Evolutionary conservation across 2,329 filamentous ascomycete species (phyloP).

Genomic region (Cyphellophora europaea): DNA sequence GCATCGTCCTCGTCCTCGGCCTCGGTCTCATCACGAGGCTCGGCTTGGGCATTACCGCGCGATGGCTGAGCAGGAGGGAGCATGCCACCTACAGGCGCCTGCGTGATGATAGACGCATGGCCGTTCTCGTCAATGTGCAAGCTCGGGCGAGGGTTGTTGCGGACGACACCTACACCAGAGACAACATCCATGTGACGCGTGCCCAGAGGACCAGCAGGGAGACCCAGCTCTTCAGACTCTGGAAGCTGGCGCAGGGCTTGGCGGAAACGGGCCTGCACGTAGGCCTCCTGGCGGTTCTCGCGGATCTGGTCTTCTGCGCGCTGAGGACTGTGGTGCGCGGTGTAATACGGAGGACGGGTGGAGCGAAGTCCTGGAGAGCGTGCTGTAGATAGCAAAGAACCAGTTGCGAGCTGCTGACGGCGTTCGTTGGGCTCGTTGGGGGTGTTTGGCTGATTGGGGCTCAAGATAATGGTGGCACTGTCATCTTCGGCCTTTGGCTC

Average conservation of each 20-base stretch:
- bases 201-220: no score
- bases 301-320: not conserved
- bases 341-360: not conserved
- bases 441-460: no score
- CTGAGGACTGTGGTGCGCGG: not conserved
- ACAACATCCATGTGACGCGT: constrained; percentile 27
- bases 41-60: not conserved
- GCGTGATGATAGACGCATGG: not conserved
- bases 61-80: not conserved
- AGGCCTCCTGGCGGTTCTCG: not conserved
- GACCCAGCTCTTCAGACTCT: not conserved
- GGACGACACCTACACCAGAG: constrained; percentile 41
- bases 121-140: constrained; percentile 2
- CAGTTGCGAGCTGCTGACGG: no score
- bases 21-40: no score
- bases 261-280: not conserved
- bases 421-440: no score
- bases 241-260: not conserved
- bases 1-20: no score
- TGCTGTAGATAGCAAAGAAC: no score
- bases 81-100: not conserved
- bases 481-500: no score
- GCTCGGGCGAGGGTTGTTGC: no score
- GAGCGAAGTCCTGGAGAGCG: no score
- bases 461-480: no score